Evolutionary conservation across 805 yeast species (phyloP), one percentile per base, ranked within the genome.

Genomic region (Spathaspora gorwiae): DNA sequence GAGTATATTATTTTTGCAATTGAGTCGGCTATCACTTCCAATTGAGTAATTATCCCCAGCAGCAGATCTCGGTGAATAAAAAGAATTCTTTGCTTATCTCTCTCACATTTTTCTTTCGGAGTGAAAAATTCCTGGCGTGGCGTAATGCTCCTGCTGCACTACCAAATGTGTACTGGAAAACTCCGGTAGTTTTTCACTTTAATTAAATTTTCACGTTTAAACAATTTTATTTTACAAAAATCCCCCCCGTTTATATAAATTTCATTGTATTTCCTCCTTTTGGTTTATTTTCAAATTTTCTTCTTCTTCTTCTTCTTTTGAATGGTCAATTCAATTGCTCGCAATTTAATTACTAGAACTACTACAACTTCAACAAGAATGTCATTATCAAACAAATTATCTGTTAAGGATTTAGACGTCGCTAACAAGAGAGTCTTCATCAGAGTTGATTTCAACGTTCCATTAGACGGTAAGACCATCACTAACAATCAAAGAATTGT

Each of bases 401-500:
- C 97, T 48, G 97, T 94, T 71, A 81, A 85, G 66, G 99, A 94
- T 73, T 76, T 94, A 59, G 81, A 82, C 68, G 83, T 89, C 69
- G 68, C 84, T 61, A 90, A 80, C 71, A 90, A 94, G 81, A 83
- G 97, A 69, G 99, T 94, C 70, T 90, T 94, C 77, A 92, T 94
- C 80, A 87, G 99, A 77, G 99, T 95, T 53, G 97, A 92, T 72
- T 87, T 87, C 81, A 87, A 87, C 75, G 95, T 87, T 55, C 95
- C 95, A 68, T 83, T 94, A 61, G 98, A 94, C 66, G 98, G 97
- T 59, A 81, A 80, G 64, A 90, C 84, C 68, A 94, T 94, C 79
- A 95, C 99, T 77, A 94, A 95, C 83, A 95, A 94, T 80, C 98
- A 94, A 78, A 86, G 99, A 78, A 94, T 94, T 65, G 98, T 90